Evolutionary conservation across 2,329 filamentous ascomycete species (phyloP).

Genomic region (Trichoderma aggressivum): DNA sequence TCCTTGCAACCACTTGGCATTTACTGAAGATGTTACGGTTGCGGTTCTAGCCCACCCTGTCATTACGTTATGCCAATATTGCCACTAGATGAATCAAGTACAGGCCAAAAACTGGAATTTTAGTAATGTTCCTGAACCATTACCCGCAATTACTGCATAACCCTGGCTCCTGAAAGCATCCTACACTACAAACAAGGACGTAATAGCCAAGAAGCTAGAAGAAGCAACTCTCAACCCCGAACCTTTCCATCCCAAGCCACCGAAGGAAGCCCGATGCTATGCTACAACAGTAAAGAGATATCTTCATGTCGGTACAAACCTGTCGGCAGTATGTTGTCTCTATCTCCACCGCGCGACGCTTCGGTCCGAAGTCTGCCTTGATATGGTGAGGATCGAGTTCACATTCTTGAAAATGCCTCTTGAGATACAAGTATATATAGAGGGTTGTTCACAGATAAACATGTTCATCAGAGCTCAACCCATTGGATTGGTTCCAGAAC

Average conservation of each 20-base stretch:
- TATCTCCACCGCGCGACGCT: not conserved
- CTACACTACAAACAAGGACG: not conserved
- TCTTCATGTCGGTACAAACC: not conserved
- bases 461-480: not conserved
- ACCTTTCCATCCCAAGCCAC: not conserved
- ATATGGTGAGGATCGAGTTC: not conserved
- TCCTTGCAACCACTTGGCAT: not conserved
- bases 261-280: conserved; percentile 8
- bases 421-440: not conserved
- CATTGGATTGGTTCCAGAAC: not conserved
- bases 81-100: not conserved
- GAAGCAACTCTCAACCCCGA: not conserved
- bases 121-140: not conserved
- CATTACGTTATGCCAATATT: not conserved
- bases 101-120: not conserved
- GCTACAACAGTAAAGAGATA: not conserved
- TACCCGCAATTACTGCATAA: not conserved
- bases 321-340: not conserved
- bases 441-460: not conserved
- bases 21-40: not conserved
- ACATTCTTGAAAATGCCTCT: not conserved
- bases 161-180: not conserved
- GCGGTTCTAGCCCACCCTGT: not conserved
- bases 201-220: not conserved
- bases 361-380: not conserved